Percentiles rank a stretch among this genome's conserved stretches.
phyloP scores from a whole-genome alignment of 345 rosid genomes.

The Hibiscus tridactylites region DNA sequence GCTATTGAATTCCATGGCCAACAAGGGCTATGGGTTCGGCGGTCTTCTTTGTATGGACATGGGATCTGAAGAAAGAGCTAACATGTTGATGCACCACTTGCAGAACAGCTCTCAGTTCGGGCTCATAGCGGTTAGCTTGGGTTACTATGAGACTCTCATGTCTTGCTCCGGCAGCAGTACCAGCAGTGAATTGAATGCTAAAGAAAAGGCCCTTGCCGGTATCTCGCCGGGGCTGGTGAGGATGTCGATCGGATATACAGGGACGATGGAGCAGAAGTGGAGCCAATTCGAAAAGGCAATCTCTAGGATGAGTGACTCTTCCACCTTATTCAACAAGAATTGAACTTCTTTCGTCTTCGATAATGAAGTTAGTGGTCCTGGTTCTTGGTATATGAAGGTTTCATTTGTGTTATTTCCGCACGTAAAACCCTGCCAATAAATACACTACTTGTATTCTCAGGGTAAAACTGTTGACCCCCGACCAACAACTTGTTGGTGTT shows the following conservation, averaged over 20 bases:
- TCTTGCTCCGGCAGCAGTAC: conserved; percentile 95
- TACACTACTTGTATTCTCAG: too few species aligned
- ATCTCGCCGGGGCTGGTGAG: conserved; percentile 86
- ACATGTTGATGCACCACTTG: conserved; percentile 60
- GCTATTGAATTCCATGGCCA: conserved; percentile 50
- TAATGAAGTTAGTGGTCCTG: not conserved
- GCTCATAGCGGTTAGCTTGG: conserved; percentile 97
- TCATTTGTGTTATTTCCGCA: too few species aligned
- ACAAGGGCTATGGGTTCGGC: conserved; percentile 75
- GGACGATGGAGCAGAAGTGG: conserved; percentile 93
- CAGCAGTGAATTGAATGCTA: conserved; percentile 61
- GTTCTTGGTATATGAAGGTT: too few species aligned
- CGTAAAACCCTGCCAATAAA: too few species aligned
- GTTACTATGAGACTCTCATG: conserved; percentile 88
- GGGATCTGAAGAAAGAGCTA: conserved; percentile 81
- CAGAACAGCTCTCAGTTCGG: conserved; percentile 80
- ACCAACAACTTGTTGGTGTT: too few species aligned
- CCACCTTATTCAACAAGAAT: not conserved
- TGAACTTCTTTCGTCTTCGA: not conserved
- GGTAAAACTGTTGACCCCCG: too few species aligned
- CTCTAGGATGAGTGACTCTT: conserved; percentile 33
- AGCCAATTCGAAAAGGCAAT: conserved; percentile 74
- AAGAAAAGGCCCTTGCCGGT: conserved; percentile 67
- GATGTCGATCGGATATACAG: conserved; percentile 80
- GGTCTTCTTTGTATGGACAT: conserved; percentile 79